These are phyloP conservation scores for Pestalotiopsis fici DNA, from an alignment of 2,329 filamentous ascomycete species.

Conservation along the genomic window DNA sequence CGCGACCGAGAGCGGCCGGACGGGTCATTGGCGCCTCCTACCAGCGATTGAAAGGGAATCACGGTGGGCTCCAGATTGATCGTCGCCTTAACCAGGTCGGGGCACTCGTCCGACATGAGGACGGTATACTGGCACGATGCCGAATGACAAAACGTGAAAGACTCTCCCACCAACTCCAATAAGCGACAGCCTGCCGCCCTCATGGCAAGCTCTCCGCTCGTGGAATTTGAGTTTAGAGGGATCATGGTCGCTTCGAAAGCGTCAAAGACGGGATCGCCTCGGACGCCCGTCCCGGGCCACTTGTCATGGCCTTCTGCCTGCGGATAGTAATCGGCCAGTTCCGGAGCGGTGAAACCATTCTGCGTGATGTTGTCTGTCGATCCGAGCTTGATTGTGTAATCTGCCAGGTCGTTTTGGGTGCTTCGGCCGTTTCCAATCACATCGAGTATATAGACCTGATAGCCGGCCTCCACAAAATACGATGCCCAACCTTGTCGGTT, in stretches of 20 bases:
- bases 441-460: slow-evolving; percentile 42
- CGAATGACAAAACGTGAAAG: slow-evolving; percentile 9
- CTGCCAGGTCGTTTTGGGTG: slow-evolving; percentile 17
- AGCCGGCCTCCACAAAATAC: slow-evolving; percentile 44
- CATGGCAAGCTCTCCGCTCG: slow-evolving; percentile 9
- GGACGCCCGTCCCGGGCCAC: slow-evolving; percentile 27
- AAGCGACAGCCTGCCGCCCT: slow-evolving; percentile 9
- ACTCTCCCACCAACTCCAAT: slow-evolving; percentile 1
- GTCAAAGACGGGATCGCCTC: slow-evolving; percentile 10
- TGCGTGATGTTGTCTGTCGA: slow-evolving; percentile 23
- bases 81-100: slow-evolving; percentile 1
- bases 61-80: slow-evolving; percentile 11
- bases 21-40: slow-evolving; percentile 3
- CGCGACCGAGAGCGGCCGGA: slow-evolving; percentile 5
- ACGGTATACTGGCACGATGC: slow-evolving; percentile 2
- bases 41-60: slow-evolving; percentile 8
- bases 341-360: slow-evolving; percentile 25
- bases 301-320: slow-evolving; percentile 38
- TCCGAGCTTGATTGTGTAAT: slow-evolving; percentile 19
- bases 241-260: slow-evolving; percentile 9
- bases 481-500: slow-evolving; percentile 46
- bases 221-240: slow-evolving; percentile 9
- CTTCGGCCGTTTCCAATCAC: slow-evolving; percentile 22
- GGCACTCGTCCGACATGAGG: slow-evolving; percentile 10
- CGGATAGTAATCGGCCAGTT: slow-evolving; percentile 22